phyloP scores from a whole-genome alignment of 1,284 basidiomycete genomes.

The Cryptococcus jaspeensis region DNA sequence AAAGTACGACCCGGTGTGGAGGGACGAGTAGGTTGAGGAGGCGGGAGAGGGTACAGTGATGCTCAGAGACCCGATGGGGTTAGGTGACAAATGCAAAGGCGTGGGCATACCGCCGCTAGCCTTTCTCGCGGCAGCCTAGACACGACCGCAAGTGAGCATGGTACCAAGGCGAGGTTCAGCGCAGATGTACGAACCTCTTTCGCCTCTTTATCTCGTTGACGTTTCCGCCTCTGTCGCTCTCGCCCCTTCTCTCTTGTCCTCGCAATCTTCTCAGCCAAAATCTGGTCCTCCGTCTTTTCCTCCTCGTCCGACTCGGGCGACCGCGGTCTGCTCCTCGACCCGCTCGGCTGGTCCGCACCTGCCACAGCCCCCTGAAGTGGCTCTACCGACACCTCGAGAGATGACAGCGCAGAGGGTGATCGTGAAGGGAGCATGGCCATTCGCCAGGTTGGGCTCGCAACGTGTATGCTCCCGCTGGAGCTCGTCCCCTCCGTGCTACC shows the following conservation, averaged over 20 bases:
- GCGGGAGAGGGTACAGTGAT: slow-evolving; percentile 28
- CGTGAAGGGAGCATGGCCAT: slow-evolving; percentile 3
- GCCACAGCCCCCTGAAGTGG: not conserved
- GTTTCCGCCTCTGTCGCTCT: slow-evolving; percentile 19
- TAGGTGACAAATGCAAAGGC: slow-evolving; percentile 5
- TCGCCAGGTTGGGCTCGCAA: slow-evolving; percentile 4
- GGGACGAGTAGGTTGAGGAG: slow-evolving; percentile 23
- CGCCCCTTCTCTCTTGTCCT: slow-evolving; percentile 19
- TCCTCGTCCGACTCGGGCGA: slow-evolving; percentile 10
- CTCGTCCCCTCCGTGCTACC: slow-evolving; percentile 10
- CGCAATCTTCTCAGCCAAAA: slow-evolving; percentile 14
- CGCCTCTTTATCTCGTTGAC: slow-evolving; percentile 20
- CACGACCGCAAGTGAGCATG: not conserved
- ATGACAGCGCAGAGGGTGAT: no score
- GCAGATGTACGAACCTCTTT: slow-evolving; percentile 14
- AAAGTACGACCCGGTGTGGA: slow-evolving; percentile 19
- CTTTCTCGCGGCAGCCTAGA: not conserved
- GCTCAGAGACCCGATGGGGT: slow-evolving; percentile 5
- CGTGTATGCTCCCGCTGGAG: slow-evolving; percentile 7
- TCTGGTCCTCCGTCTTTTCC: not conserved
- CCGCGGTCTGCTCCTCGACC: slow-evolving; percentile 6
- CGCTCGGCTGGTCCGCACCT: not conserved
- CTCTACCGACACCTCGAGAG: slow-evolving; percentile 13
- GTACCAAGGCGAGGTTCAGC: not conserved
- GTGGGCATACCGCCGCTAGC: not conserved